Conservation (phyloP, 345 rosid species). For the Limnanthes douglasii region DNA sequence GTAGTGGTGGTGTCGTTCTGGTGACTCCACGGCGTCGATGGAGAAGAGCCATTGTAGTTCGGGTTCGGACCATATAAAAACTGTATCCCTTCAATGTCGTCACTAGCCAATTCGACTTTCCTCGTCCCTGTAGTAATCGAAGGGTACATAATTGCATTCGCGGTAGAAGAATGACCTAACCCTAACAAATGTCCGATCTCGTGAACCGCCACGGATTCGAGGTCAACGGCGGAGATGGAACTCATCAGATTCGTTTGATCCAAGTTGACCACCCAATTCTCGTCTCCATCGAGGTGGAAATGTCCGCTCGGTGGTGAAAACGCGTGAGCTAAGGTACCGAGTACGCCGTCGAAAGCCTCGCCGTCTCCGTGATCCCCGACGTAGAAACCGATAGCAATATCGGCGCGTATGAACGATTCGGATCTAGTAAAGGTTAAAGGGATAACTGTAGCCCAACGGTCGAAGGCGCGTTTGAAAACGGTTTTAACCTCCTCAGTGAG, state of each 20-base stretch:
- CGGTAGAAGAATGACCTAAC: slow-evolving; percentile 80
- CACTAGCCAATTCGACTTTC: slow-evolving; percentile 40
- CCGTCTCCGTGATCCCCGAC: slow-evolving; percentile 88
- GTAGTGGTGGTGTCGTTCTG: slow-evolving; percentile 25
- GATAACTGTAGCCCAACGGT: slow-evolving; percentile 52
- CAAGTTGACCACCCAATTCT: slow-evolving; percentile 45
- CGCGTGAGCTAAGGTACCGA: slow-evolving; percentile 86
- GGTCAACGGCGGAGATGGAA: slow-evolving; percentile 35
- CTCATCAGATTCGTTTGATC: slow-evolving; percentile 13
- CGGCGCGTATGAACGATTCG: slow-evolving; percentile 15
- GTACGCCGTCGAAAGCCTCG: slow-evolving; percentile 74
- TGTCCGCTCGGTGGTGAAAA: slow-evolving; percentile 69
- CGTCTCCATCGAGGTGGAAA: slow-evolving; percentile 58
- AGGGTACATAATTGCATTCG: slow-evolving; percentile 68
- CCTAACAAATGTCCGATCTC: slow-evolving; percentile 91
- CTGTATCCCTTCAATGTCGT: slow-evolving; percentile 62
- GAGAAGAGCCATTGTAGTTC: slow-evolving; percentile 23
- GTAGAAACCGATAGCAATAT: slow-evolving; percentile 56
- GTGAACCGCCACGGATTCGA: slow-evolving; percentile 83
- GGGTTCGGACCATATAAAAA: slow-evolving; percentile 53
- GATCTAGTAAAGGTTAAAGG: slow-evolving; percentile 50
- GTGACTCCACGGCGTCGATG: slow-evolving; percentile 9
- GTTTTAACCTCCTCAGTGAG: slow-evolving; percentile 26
- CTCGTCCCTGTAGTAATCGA: slow-evolving; percentile 40
- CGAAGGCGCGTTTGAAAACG: slow-evolving; percentile 58